Conservation (phyloP, 306 rosid species). For the Prunus mume region DNA sequence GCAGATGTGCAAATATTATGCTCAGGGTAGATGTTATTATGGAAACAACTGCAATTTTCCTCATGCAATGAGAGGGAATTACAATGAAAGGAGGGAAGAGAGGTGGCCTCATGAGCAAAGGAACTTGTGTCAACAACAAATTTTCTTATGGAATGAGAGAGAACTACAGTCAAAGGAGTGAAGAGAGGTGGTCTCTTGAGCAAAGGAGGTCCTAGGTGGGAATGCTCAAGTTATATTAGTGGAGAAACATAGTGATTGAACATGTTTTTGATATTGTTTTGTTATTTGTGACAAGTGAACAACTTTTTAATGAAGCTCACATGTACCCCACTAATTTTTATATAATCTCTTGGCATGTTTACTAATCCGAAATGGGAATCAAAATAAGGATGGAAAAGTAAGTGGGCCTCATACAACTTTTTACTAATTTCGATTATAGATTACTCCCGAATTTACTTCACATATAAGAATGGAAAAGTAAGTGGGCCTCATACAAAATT, state of each 20-base stretch:
- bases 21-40: conserved; percentile 58
- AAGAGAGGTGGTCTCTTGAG: conserved; percentile 8
- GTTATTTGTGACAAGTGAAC: neutral
- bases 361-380: too few species aligned
- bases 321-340: too few species aligned
- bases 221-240: neutral
- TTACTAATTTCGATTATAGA: too few species aligned
- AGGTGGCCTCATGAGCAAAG: conserved; percentile 6
- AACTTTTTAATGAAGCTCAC: neutral
- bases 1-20: conserved; percentile 54
- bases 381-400: too few species aligned
- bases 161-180: neutral
- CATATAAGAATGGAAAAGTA: too few species aligned
- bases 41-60: conserved; percentile 72
- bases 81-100: conserved; percentile 12
- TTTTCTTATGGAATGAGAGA: conserved; percentile 42
- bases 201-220: neutral
- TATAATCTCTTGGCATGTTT: too few species aligned
- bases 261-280: neutral
- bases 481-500: too few species aligned
- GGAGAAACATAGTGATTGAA: neutral
- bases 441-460: too few species aligned
- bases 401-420: too few species aligned
- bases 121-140: conserved; percentile 32
- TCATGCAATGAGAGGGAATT: conserved; percentile 39